Evolutionary conservation across 306 rosid genomes (phyloP).

Genomic region (Castanea sativa): DNA sequence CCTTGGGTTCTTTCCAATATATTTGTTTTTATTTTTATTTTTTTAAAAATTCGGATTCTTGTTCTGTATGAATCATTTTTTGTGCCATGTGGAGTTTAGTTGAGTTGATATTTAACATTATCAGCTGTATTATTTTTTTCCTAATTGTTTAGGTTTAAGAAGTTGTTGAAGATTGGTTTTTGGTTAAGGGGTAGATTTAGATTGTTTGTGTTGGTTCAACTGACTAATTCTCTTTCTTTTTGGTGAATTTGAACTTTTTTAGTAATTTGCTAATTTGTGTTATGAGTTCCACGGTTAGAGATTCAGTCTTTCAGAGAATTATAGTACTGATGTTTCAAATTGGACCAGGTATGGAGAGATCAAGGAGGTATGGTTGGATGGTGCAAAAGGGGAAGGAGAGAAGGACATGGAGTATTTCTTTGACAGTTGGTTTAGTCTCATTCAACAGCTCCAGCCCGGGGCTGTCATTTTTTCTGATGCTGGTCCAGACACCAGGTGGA

Average conservation of each 20-base stretch:
- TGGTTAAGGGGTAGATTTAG: background rate
- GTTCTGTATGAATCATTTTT: background rate
- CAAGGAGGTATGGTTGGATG: conserved; percentile 69
- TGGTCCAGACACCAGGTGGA: conserved; percentile 90
- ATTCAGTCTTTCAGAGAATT: background rate
- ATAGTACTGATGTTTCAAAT: background rate
- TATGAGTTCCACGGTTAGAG: background rate
- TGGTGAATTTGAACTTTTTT: background rate
- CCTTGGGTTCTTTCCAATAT: background rate
- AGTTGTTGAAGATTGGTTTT: background rate
- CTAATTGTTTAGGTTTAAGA: background rate
- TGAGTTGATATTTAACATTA: background rate
- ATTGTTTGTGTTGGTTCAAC: background rate
- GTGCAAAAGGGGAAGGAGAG: conserved; percentile 81
- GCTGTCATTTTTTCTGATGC: conserved; percentile 69
- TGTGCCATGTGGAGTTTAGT: background rate
- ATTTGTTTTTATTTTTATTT: background rate
- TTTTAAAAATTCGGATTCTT: background rate
- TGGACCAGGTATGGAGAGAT: conserved; percentile 71
- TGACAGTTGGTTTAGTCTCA: conserved; percentile 64
- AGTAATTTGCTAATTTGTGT: background rate
- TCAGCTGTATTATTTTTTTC: background rate
- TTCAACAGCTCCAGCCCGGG: conserved; percentile 89
- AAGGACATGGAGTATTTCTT: conserved; percentile 76
- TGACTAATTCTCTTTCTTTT: background rate